phyloP scores from a whole-genome alignment of 78 protist species.

The Protostelium mycophagum region DNA sequence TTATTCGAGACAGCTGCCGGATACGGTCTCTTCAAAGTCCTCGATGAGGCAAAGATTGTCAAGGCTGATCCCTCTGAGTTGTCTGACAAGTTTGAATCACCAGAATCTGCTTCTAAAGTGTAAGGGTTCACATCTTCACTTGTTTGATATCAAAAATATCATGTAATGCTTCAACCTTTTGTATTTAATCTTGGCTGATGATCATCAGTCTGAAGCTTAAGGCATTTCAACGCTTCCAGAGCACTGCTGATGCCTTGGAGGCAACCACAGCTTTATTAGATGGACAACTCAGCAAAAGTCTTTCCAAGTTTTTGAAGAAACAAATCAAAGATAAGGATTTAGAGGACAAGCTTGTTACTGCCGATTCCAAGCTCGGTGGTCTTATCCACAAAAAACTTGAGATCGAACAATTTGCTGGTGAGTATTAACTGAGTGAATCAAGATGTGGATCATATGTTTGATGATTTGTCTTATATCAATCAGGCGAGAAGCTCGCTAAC shows the following conservation, averaged over 20 bases:
- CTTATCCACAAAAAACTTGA: conserved; percentile 51
- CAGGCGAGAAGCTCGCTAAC: not conserved
- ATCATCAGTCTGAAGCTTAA: conserved; percentile 43
- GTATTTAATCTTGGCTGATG: not conserved
- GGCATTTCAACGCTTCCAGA: conserved; percentile 84
- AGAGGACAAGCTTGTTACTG: conserved; percentile 80
- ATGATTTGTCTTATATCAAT: conserved; percentile 48
- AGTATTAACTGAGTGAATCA: too few species aligned
- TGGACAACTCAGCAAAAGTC: conserved; percentile 69
- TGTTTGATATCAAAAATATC: too few species aligned
- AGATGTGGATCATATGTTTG: not conserved
- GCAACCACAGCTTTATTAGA: conserved; percentile 86
- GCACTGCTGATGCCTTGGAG: conserved; percentile 89
- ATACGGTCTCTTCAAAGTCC: conserved; percentile 86
- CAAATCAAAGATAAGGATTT: conserved; percentile 52
- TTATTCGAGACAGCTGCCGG: conserved; percentile 85
- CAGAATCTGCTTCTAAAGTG: conserved; percentile 44
- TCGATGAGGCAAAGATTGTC: conserved; percentile 66
- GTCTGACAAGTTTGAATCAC: conserved; percentile 11
- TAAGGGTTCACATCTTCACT: conserved; percentile 2
- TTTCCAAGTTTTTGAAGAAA: conserved; percentile 84
- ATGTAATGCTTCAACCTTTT: not conserved
- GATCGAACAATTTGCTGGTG: not conserved
- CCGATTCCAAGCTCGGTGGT: conserved; percentile 88
- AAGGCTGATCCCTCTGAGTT: conserved; percentile 39